Evolutionary conservation across 1,284 basidiomycete species (phyloP).

Genomic region (Xanthoconium separans): DNA sequence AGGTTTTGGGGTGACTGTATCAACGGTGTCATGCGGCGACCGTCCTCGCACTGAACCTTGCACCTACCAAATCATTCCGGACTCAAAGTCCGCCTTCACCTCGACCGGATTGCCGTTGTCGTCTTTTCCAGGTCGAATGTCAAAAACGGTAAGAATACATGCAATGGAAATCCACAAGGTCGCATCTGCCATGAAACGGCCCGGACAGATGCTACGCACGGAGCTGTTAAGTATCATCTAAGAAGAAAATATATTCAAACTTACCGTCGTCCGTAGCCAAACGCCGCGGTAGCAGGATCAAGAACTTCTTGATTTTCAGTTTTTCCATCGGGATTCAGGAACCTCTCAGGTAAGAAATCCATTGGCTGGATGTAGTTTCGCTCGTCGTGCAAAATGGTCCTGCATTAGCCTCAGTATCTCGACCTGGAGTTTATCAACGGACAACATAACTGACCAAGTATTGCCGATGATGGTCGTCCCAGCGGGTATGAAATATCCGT

Average conservation of each 20-base stretch:
- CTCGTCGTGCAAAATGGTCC: constrained; percentile 50
- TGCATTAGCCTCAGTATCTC: constrained; percentile 21
- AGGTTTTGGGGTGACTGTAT: constrained; percentile 29
- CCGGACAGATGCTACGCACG: constrained; percentile 45
- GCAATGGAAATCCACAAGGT: constrained; percentile 53
- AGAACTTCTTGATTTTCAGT: constrained; percentile 34
- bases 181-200: constrained; percentile 47
- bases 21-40: neutral
- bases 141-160: constrained; percentile 45
- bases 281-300: constrained; percentile 43
- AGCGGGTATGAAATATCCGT: constrained; percentile 41
- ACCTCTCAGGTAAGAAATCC: constrained; percentile 46
- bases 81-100: constrained; percentile 39
- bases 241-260: neutral
- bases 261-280: constrained; percentile 49
- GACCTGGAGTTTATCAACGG: neutral
- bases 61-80: constrained; percentile 46
- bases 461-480: constrained; percentile 40
- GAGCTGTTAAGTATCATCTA: neutral
- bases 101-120: constrained; percentile 33
- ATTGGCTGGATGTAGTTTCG: constrained; percentile 40
- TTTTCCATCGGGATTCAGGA: constrained; percentile 33
- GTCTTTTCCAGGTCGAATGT: constrained; percentile 39
- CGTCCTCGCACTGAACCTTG: no score
- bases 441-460: constrained; percentile 35